These are phyloP conservation scores for Botrytis elliptica DNA, from an alignment of 2,329 filamentous ascomycete genomes.

Conservation along the genomic window DNA sequence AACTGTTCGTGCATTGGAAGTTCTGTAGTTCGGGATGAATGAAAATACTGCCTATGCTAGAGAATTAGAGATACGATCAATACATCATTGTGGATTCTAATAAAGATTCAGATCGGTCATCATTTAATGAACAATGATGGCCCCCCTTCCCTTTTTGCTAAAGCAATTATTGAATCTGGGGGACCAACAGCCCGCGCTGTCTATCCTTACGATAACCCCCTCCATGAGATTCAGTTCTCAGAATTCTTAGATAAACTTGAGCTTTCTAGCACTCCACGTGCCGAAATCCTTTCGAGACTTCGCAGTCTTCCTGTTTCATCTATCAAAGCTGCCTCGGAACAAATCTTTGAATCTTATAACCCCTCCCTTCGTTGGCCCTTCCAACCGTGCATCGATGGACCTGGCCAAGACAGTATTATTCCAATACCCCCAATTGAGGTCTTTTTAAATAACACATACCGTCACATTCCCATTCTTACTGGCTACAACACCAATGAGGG, in stretches of 20 bases:
- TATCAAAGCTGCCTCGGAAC: conserved; percentile 45
- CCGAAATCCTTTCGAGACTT: conserved; percentile 53
- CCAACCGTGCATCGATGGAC: conserved; percentile 65
- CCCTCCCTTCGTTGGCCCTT: conserved; percentile 58
- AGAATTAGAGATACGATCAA: background rate
- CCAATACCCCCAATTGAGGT: conserved; percentile 56
- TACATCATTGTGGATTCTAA: background rate
- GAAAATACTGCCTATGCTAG: background rate
- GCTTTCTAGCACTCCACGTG: conserved; percentile 43
- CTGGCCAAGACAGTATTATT: conserved; percentile 48
- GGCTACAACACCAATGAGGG: conserved; percentile 73
- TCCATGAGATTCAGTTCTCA: conserved; percentile 55
- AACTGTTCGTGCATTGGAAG: background rate
- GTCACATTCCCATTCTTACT: conserved; percentile 62
- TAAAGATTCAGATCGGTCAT: conserved; percentile 57
- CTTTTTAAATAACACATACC: conserved; percentile 54
- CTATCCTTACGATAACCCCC: conserved; percentile 52
- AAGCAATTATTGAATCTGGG: conserved; percentile 58
- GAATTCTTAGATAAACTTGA: conserved; percentile 57
- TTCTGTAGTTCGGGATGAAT: background rate
- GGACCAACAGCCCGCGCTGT: conserved; percentile 56
- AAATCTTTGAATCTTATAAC: conserved; percentile 47
- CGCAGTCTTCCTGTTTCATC: conserved; percentile 43
- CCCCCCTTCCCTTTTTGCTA: conserved; percentile 46
- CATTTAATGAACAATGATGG: conserved; percentile 56